Conservation (phyloP, 2,329 filamentous ascomycete genomes). For the Aspergillus floridensis region DNA sequence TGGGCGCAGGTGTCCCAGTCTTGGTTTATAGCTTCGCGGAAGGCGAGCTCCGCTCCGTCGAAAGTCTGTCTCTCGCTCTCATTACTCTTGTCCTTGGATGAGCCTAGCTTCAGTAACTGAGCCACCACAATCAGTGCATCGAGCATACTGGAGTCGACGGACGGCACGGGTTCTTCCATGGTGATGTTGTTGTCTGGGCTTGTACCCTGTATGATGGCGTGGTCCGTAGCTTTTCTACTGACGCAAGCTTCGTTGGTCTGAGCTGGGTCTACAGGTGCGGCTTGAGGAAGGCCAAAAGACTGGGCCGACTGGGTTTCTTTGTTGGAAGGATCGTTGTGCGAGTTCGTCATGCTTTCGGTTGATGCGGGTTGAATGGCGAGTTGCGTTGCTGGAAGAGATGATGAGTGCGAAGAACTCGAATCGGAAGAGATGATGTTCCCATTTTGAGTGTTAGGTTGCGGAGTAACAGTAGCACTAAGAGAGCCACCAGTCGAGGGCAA, state of each 20-base stretch:
- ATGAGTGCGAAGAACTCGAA: too few species aligned
- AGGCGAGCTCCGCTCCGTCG: constrained; percentile 22
- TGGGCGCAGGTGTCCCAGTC: constrained; percentile 30
- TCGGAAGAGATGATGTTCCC: too few species aligned
- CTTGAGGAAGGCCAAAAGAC: too few species aligned
- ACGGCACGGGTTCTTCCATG: constrained; percentile 27
- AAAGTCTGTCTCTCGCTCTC: constrained; percentile 16
- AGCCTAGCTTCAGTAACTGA: constrained; percentile 37
- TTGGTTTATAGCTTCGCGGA: constrained; percentile 27
- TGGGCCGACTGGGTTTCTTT: too few species aligned
- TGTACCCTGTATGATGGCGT: too few species aligned
- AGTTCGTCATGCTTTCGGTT: neutral
- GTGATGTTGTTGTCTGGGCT: neutral
- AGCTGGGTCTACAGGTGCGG: too few species aligned
- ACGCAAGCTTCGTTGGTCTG: too few species aligned
- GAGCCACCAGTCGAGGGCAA: neutral
- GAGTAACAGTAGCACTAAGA: neutral
- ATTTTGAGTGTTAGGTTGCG: too few species aligned
- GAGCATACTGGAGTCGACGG: constrained; percentile 23
- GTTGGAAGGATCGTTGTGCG: neutral
- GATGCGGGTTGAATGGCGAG: neutral
- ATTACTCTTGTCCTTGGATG: constrained; percentile 30
- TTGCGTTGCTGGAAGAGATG: neutral
- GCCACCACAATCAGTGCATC: constrained; percentile 37
- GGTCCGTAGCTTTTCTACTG: too few species aligned